Evolutionary conservation across 495 filamentous ascomycete species (phyloP), one percentile per base, ranked within the genome.

Genomic region (Talaromyces stipitatus): DNA sequence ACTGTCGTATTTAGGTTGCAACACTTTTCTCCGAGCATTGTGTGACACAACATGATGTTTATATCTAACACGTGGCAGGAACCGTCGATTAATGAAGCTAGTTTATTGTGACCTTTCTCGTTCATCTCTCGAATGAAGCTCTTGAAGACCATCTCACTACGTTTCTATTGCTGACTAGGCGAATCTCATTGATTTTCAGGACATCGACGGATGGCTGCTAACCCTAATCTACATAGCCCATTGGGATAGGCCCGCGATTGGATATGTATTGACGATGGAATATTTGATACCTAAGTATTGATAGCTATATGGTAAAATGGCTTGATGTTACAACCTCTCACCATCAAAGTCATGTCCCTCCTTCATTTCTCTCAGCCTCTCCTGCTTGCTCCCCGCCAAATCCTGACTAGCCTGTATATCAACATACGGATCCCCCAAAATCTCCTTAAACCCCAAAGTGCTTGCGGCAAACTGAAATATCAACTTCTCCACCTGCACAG

Each of bases 401-500:
- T 70, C 68, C 53, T 55, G 54, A 47, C 60, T 62, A 53, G 69
- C 72, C 61, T 67, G 50, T 55, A 65, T 61, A 18, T 61, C 56
- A 52, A 60, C 63, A 54, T 70, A 62, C 4, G 29, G 55, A 46
- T 69, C 66, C 11, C 64, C 60, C 5, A 74, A 46, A 10, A 11
- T 24, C 11, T 65, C 23, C 60, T 72, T 62, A 28, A 64, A 57
- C 23, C 59, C 69, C 1, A 69, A 52, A 12, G 54, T 57, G 52
- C 18, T 30, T 4, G 60, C 61, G n/a, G 52, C 61, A 61, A 77
- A 79, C 7, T 62, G 61, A 8, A 72, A 68, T 14, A 78, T 58
- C 65, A 67, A 61, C 30, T 51, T 61, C 61, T 76, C 72, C 1
- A 64, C 71, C 56, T 64, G 45, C 53, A 50, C 46, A 23, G 67